These are phyloP conservation scores for Ophiostoma sp. DNA, from an alignment of 2,329 filamentous ascomycete genomes.

Conservation along the genomic window DNA sequence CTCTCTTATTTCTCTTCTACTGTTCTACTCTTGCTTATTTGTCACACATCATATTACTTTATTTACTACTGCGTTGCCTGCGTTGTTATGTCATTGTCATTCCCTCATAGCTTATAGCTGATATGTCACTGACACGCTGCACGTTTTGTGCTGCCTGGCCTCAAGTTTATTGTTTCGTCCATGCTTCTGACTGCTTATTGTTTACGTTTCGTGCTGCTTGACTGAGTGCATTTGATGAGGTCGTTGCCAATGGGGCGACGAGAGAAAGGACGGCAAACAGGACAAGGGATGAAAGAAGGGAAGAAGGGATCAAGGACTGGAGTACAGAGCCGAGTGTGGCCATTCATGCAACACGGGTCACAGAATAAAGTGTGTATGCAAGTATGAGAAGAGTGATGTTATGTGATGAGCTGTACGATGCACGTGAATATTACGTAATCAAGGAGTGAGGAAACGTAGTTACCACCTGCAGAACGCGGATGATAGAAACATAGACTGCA, in stretches of 20 bases:
- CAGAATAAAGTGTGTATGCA: background rate
- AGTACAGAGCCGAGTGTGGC: background rate
- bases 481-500: too few species aligned
- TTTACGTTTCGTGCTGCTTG: background rate
- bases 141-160: background rate
- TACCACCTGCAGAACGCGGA: too few species aligned
- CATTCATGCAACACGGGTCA: background rate
- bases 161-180: background rate
- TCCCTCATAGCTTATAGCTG: slow-evolving; percentile 8
- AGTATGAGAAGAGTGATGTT: background rate
- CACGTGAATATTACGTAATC: slow-evolving; percentile 1
- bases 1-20: background rate
- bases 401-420: background rate
- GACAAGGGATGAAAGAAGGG: background rate
- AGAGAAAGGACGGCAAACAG: background rate
- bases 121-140: background rate
- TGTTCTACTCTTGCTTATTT: background rate
- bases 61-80: background rate
- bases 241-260: background rate
- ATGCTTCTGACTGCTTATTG: background rate
- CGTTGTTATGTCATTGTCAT: background rate
- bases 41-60: background rate
- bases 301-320: background rate
- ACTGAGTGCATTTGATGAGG: background rate
- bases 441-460: background rate